Base-by-base conservation (phyloP, 768 basidiomycete genomes). In the Albatrellus ellisii region DNA sequence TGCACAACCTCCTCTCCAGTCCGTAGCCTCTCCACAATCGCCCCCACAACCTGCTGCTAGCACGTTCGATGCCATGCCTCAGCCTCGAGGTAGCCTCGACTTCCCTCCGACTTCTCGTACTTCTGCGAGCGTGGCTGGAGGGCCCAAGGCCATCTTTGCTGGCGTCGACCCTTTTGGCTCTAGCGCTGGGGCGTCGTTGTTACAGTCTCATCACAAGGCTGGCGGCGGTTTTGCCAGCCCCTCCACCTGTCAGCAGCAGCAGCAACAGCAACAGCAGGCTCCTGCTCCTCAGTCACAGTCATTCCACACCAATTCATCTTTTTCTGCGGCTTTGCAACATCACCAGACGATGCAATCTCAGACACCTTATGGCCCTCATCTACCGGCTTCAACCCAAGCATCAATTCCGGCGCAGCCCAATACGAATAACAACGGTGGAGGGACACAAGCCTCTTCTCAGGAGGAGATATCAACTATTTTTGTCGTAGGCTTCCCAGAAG, bases 391-490 rank as follows among this genome's bases (percentile, higher is more conserved):
- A 7, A 49, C 59, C 10, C 49, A 50, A 27, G 52, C 48, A 24
- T 50, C 50, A 27, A 42, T 27, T 9, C 20, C 35, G 20, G 35
- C 20, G n/a, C 35, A 36, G 14, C 45, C 49, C 29, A 48, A 60
- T 49, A 38, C 56, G 41, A 66, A 51, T 50, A n/a, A n/a, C n/a
- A n/a, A n/a, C n/a, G n/a, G n/a, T n/a, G 52, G 52, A 34, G 48
- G 51, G 29, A 50, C 52, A 4, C 55, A 57, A 33, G 45, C 45
- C 25, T 42, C 54, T 15, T 55, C 63, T 28, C 75, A 76, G 44
- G 92, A 95, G 59, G 90, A 94, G 54, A 95, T 95, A 36, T 91
- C 85, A 9, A 95, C 91, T 4, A 92, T 95, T 49, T 99, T 99
- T 49, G 92, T 99, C 3, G 94, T 98, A 21, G 95, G 95, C 0